Evolutionary conservation across 192 early-diverging fungal genomes (phyloP).

Genomic region (Neocallimastix lanati): DNA sequence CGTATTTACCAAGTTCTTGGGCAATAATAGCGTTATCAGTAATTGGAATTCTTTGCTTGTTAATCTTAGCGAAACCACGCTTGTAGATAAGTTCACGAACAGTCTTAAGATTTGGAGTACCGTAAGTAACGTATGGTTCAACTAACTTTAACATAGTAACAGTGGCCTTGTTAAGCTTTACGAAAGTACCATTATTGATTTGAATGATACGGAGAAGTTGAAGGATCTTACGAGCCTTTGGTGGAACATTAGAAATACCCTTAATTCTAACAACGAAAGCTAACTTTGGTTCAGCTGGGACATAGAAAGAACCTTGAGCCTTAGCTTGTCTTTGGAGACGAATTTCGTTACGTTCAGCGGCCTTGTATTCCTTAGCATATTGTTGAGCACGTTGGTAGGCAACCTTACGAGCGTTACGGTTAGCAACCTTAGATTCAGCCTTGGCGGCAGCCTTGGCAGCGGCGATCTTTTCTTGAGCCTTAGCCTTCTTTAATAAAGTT

Average conservation of each 20-base stretch:
- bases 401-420: constrained; percentile 62
- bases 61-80: constrained; percentile 96
- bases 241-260: constrained; percentile 98
- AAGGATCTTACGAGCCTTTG: constrained; percentile 98
- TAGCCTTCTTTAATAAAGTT: constrained; percentile 74
- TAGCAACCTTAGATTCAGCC: constrained; percentile 21
- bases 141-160: constrained; percentile 94
- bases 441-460: constrained; percentile 32
- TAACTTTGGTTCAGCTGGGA: constrained; percentile 87
- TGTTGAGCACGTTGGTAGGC: constrained; percentile 99
- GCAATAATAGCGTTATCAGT: constrained; percentile 92
- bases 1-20: constrained; percentile 73
- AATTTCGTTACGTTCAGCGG: constrained; percentile 73
- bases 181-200: constrained; percentile 98
- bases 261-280: constrained; percentile 97
- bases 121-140: constrained; percentile 81
- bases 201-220: constrained; percentile 95
- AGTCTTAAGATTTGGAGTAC: constrained; percentile 94
- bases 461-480: constrained; percentile 51
- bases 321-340: constrained; percentile 87
- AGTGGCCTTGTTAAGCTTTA: constrained; percentile 89
- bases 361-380: constrained; percentile 94
- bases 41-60: constrained; percentile 93
- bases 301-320: constrained; percentile 77
- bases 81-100: constrained; percentile 99